Base-by-base conservation (phyloP, 2,329 filamentous ascomycete species). In the Scedosporium aurantiacum region DNA sequence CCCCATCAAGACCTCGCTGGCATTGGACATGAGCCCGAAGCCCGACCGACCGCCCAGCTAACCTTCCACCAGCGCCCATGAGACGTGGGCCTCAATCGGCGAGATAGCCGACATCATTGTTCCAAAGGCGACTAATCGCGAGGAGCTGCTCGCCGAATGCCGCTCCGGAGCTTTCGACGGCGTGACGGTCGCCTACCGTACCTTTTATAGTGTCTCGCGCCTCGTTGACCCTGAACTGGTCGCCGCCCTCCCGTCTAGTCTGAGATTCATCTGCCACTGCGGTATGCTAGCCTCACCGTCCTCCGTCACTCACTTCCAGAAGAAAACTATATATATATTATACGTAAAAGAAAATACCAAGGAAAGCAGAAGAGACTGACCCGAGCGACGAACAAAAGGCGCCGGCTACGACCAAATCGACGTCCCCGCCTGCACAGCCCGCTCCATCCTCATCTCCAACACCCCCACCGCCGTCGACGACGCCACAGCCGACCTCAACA, bases 391-490 rank as follows among this genome's bases (percentile, higher is more conserved):
- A 7, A 41, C 14, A 21, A 50, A 63, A 88, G 86, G 89, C 64
- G 89, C 91, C 61, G 91, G 91, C 43, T 96, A 96, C 74, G 91
- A 96, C 72, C 87, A 91, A 71, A 79, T 95, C 64, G 86, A 92
- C 71, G 78, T 92, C 7, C 71, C 81, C 56, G 87, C 88, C 45
- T 93, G 89, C 76, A 87, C 84, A 8, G 76, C 78, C 1, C 84
- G 83, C 60, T 77, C 78, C 25, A 81, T 95, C 65, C 80, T 77
- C 50, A 88, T 96, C 40, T 91, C 89, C 65, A 94, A 95, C 73
- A 87, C 88, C 1, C 91, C 90, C n/a, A 86, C 82, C 0, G 87
- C 88, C 28, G 88, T 91, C 52, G 86, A 94, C 71, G 88, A 94
- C 70, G 84, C 90, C 43, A 96, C 91, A 0, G 91, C 91, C 61